phyloP scores from a whole-genome alignment of 2,329 filamentous ascomycete genomes.

The Fusarium buharicum region DNA sequence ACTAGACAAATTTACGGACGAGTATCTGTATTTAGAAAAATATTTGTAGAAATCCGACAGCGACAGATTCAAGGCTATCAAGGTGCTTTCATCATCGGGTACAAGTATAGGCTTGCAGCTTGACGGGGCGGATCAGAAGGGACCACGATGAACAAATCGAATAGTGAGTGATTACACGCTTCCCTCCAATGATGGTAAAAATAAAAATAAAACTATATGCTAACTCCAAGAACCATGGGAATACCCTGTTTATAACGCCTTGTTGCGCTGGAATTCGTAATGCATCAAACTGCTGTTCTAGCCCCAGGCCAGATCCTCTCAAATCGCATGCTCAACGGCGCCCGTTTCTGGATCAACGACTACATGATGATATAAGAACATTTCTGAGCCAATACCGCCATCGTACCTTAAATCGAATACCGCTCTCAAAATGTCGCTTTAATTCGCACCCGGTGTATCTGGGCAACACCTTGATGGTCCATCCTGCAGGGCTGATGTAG shows the following conservation, averaged over 20 bases:
- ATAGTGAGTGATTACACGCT: no score
- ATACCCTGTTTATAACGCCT: background rate
- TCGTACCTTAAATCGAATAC: no score
- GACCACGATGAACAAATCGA: no score
- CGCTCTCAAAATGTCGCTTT: background rate
- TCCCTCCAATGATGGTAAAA: background rate
- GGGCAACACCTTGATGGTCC: constrained; percentile 35
- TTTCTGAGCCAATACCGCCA: background rate
- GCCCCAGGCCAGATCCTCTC: background rate
- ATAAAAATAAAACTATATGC: background rate
- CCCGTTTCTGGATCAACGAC: background rate
- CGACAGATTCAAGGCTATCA: no score
- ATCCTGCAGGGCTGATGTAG: background rate
- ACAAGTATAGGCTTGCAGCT: no score
- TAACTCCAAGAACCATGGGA: background rate
- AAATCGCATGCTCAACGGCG: no score
- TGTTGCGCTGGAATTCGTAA: background rate
- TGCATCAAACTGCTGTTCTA: background rate
- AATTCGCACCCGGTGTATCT: background rate
- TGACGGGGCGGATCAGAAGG: no score
- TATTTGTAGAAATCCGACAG: no score
- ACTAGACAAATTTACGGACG: no score
- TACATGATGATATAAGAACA: background rate
- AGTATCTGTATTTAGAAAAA: no score
- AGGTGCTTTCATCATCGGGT: no score